phyloP scores from a whole-genome alignment of 305 asterid genomes.

The Solanum hybrid region DNA sequence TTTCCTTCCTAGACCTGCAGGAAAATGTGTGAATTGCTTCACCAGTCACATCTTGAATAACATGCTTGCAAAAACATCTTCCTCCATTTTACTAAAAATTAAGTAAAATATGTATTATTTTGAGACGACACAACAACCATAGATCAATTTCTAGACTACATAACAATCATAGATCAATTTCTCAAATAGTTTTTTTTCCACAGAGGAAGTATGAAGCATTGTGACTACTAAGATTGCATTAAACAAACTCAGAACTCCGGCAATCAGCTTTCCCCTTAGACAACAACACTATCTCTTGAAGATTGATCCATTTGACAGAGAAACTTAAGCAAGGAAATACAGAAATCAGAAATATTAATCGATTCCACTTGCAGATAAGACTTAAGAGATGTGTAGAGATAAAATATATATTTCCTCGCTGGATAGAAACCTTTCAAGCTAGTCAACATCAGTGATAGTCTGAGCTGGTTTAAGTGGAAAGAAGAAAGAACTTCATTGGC shows the following conservation, averaged over 20 bases:
- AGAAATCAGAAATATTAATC: background rate
- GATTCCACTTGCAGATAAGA: background rate
- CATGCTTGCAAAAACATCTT: background rate
- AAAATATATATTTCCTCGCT: background rate
- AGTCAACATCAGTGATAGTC: background rate
- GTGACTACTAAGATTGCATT: background rate
- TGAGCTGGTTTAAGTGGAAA: background rate
- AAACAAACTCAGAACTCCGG: background rate
- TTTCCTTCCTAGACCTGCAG: conserved; percentile 73
- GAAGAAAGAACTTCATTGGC: background rate
- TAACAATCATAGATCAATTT: background rate
- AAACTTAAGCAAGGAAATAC: background rate
- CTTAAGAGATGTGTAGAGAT: background rate
- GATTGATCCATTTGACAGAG: background rate
- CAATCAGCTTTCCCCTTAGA: background rate
- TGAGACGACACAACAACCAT: background rate
- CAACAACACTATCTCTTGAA: background rate
- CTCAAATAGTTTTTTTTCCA: background rate
- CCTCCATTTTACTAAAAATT: background rate
- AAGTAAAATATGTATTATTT: background rate
- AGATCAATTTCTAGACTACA: background rate
- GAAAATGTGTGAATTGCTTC: background rate
- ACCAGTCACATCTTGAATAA: background rate
- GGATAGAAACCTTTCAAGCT: background rate
- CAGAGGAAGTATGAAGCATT: background rate